Conservation (phyloP, 73 alveolate genomes). For the Paramecium sonneborni region DNA sequence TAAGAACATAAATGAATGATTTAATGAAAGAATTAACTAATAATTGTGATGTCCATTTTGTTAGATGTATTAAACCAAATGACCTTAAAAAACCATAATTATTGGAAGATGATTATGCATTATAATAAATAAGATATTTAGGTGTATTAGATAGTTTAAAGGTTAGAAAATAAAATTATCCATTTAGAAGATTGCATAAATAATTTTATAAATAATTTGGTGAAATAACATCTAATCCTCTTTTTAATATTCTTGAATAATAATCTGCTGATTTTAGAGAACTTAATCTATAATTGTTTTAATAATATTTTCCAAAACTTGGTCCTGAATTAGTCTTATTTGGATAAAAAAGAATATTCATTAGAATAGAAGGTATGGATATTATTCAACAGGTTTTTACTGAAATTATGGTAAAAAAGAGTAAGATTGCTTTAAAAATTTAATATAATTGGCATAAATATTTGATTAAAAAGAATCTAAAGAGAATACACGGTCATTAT, state of each 20-base stretch:
- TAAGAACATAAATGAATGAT: slow-evolving; percentile 89
- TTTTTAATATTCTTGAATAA: slow-evolving; percentile 62
- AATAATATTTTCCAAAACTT: neutral
- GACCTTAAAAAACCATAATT: slow-evolving; percentile 78
- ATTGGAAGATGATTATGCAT: slow-evolving; percentile 80
- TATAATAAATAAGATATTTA: slow-evolving; percentile 90
- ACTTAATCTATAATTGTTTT: neutral
- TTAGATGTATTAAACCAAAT: slow-evolving; percentile 95
- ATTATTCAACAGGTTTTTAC: neutral
- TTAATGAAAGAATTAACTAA: slow-evolving; percentile 84
- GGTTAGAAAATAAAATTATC: slow-evolving; percentile 91
- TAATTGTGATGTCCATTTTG: slow-evolving; percentile 92
- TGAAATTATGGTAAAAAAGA: neutral
- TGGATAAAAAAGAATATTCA: slow-evolving; percentile 20
- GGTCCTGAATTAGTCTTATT: slow-evolving; percentile 17
- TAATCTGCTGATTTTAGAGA: slow-evolving; percentile 68
- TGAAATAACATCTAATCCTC: slow-evolving; percentile 67
- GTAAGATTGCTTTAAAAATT: neutral
- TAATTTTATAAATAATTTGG: slow-evolving; percentile 91
- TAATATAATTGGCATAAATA: slow-evolving; percentile 8
- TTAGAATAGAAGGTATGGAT: slow-evolving; percentile 34
- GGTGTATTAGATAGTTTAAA: slow-evolving; percentile 96
- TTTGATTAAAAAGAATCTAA: neutral
- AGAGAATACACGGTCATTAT: neutral
- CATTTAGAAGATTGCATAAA: slow-evolving; percentile 84